phyloP scores from a whole-genome alignment of 768 basidiomycete genomes.

The Cystobasidium ongulense region DNA sequence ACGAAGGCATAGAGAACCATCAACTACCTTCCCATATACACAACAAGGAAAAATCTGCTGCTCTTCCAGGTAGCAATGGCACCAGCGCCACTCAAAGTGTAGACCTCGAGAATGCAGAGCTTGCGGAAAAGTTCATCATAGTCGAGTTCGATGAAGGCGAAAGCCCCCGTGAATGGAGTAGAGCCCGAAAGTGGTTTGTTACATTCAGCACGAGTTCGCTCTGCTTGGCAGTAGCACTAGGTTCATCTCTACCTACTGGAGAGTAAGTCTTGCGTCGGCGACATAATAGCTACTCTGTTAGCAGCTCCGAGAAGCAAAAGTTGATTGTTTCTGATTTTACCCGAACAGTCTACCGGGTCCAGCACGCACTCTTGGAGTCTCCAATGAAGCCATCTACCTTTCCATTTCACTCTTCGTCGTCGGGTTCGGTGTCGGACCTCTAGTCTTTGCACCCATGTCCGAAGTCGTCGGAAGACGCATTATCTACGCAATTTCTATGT shows the following conservation, averaged over 20 bases:
- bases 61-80: neutral
- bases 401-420: neutral
- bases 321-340: no score
- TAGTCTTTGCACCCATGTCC: neutral
- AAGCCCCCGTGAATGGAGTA: neutral
- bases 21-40: neutral
- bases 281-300: no score
- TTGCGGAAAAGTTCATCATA: neutral
- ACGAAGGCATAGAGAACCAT: neutral
- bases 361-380: neutral
- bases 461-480: constrained; percentile 40
- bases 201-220: neutral
- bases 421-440: neutral
- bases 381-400: neutral
- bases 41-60: neutral
- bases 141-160: neutral
- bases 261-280: no score
- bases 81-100: neutral
- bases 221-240: neutral
- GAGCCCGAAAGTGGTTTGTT: neutral
- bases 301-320: no score
- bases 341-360: neutral
- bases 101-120: neutral
- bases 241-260: neutral
- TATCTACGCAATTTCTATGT: constrained; percentile 42